A percentile compares a stretch with the other conserved stretches of the same genome.
These are phyloP conservation scores for Raphanus raphanistrum DNA, from an alignment of 345 rosid genomes.

Conservation along the genomic window DNA sequence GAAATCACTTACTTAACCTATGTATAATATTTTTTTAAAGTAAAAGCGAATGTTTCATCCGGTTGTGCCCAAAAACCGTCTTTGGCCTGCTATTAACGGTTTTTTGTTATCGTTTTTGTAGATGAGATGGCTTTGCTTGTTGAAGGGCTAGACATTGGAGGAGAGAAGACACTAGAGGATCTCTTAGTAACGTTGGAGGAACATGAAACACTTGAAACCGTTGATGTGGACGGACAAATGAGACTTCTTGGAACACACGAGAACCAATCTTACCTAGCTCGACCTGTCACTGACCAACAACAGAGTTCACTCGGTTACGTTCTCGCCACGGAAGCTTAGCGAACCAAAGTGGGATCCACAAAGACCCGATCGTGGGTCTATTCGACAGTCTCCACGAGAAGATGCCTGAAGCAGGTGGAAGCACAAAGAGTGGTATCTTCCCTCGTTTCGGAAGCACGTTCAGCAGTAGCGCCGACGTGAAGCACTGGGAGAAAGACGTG, in stretches of 20 bases:
- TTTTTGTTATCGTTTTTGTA: slow-evolving; percentile 20
- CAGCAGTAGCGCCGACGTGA: slow-evolving; percentile 55
- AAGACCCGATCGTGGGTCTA: slow-evolving; percentile 91
- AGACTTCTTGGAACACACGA: slow-evolving; percentile 72
- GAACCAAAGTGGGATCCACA: slow-evolving; percentile 60
- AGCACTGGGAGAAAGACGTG: slow-evolving; percentile 64
- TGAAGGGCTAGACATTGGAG: slow-evolving; percentile 93
- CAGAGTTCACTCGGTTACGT: slow-evolving; percentile 64
- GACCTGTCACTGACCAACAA: slow-evolving; percentile 83
- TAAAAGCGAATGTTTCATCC: not conserved
- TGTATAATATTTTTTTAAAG: no score
- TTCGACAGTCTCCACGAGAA: slow-evolving; percentile 93
- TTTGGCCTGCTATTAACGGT: not conserved
- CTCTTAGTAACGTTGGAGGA: slow-evolving; percentile 77
- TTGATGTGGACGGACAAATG: slow-evolving; percentile 67
- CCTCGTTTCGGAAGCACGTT: slow-evolving; percentile 91
- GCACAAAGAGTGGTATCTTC: slow-evolving; percentile 71
- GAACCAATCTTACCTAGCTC: slow-evolving; percentile 87
- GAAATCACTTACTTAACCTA: no score
- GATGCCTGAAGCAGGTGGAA: slow-evolving; percentile 80
- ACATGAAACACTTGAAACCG: slow-evolving; percentile 52
- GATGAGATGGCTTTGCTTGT: slow-evolving; percentile 98
- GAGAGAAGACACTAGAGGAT: slow-evolving; percentile 86
- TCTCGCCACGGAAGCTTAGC: slow-evolving; percentile 90
- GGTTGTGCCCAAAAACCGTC: not conserved